Evolutionary conservation across 1,284 basidiomycete genomes (phyloP), one percentile per base, ranked within the genome.

Genomic region (Leccinum discolor): DNA sequence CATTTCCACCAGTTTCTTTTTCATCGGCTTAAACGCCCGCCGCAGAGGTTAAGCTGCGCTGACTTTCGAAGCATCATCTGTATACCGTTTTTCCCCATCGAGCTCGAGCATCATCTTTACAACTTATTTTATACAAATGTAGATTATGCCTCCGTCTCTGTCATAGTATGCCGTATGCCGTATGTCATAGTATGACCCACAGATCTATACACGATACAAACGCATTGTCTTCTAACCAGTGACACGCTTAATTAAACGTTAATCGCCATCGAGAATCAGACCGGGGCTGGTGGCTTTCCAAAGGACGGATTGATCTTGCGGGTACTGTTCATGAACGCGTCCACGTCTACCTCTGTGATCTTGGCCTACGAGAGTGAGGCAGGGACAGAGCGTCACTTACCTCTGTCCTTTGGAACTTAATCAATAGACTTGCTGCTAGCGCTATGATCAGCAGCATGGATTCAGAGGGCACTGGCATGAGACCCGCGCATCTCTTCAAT

Each of bases 291-390:
- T 60, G 65, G 50, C 54, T 78, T 83, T 32, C 76, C 76, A 32
- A 76, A 71, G 1, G 75, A 80, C 2, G 87, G 88, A 65, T 89
- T 87, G 66, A 99, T 99, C 79, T 88, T 88, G 60, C 98, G 87
- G 42, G 79, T 87, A 40, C 85, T 75, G 77, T 97, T 94, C 94
- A 98, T 99, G 80, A 94, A 99, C 8, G 83, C 78, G 61, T 84
- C 80, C 44, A 98, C 81, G 8, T 88, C 79, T 12, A 93, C 94
- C 26, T 97, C 94, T 0, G 94, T 92, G 50, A 99, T 84, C 68
- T 86, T 87, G 6, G 89, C 86, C 79, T 21, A 35, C 32, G 32
- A 35, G 32, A 35, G 32, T 35, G 32, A 35, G 32, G 32, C 32
- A 35, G 32, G 32, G 32, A 35, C 32, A 35, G 32, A 35, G 32